Evolutionary conservation across 106 monocot genomes (phyloP), one percentile per base, ranked within the genome.

Genomic region (Dioscorea dumetorum): DNA sequence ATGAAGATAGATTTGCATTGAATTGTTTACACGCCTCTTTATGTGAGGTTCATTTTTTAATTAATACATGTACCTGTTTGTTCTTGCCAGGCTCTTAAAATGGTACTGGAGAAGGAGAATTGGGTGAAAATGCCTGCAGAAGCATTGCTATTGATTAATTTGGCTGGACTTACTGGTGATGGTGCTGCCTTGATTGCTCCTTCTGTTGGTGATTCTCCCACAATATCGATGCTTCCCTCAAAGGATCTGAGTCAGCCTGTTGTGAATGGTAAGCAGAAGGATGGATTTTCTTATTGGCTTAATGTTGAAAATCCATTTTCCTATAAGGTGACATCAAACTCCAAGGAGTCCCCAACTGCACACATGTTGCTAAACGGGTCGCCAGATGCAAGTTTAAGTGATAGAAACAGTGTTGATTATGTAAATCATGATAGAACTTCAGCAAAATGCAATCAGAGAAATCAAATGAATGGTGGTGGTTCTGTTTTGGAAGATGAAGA

Each of bases 81-180:
- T 50, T 50, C 49, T 48, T 64, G 48, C 48, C 86, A 97, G 95
- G 88, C 91, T 67, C 86, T 97, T 62, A 88, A 86, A 77, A 88
- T 97, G 91, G 88, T 97, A 34, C 64, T 97, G 69, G 95, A 97
- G 76, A 97, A 84, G 74, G 95, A 97, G 72, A 82, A 74, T 61
- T 97, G 95, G 95, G 73, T 65, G 34, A 88, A 89, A 74, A 81
- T 97, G 65, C 68, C 91, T 35, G 66, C 78, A 21, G 91, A 92
- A n/a, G 61, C 80, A 33, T 57, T 79, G 56, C 85, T 87, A 74
- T 71, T 82, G 50, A 81, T 97, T 72, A 92, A 79, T 83, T 79
- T 97, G 59, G 91, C 95, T 48, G 95, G 95, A 12, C 95, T 97
- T 58, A 78, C 76, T 73, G 95, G 95, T 82, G 95, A 97, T 77